Percentiles rank a stretch among this genome's conserved stretches.
phyloP scores from a whole-genome alignment of 169 alveolate genomes.

The Fabrea salina region DNA sequence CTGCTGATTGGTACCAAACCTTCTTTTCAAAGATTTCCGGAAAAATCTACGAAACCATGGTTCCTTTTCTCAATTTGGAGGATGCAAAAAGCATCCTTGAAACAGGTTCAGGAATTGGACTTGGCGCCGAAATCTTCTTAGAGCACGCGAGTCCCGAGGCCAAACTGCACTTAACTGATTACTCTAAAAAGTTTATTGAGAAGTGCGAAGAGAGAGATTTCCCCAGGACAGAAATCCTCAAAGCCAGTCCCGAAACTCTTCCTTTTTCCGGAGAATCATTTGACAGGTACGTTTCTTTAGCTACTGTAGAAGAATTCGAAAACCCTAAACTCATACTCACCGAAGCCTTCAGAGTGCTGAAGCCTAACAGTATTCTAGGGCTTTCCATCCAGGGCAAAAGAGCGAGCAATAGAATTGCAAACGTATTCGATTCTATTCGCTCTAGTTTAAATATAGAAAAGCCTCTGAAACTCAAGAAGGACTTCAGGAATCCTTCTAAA shows the following conservation, averaged over 20 bases:
- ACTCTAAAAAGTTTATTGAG: neutral
- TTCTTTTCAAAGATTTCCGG: neutral
- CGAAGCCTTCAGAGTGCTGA: slow-evolving; percentile 21
- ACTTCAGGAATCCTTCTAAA: too few species aligned
- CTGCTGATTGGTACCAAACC: neutral
- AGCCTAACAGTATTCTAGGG: too few species aligned
- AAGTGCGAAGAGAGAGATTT: neutral
- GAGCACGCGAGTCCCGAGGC: too few species aligned
- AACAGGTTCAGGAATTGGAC: slow-evolving; percentile 6
- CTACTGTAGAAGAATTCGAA: slow-evolving; percentile 28
- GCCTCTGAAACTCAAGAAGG: too few species aligned
- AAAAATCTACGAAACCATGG: neutral
- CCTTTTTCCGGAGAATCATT: slow-evolving; percentile 17
- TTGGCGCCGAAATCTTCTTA: neutral
- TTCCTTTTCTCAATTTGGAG: slow-evolving; percentile 8
- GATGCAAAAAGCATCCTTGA: slow-evolving; percentile 13
- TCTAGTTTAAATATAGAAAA: too few species aligned
- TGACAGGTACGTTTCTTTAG: neutral
- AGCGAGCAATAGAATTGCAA: too few species aligned
- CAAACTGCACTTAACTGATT: neutral
- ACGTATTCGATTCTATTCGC: too few species aligned
- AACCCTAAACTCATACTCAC: neutral
- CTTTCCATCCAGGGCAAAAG: too few species aligned
- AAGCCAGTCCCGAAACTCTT: neutral
- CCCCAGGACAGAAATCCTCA: slow-evolving; percentile 2